Evolutionary conservation across 768 basidiomycete species (phyloP), one percentile per base, ranked within the genome.

Genomic region (Psilocybe subaeruginosa): DNA sequence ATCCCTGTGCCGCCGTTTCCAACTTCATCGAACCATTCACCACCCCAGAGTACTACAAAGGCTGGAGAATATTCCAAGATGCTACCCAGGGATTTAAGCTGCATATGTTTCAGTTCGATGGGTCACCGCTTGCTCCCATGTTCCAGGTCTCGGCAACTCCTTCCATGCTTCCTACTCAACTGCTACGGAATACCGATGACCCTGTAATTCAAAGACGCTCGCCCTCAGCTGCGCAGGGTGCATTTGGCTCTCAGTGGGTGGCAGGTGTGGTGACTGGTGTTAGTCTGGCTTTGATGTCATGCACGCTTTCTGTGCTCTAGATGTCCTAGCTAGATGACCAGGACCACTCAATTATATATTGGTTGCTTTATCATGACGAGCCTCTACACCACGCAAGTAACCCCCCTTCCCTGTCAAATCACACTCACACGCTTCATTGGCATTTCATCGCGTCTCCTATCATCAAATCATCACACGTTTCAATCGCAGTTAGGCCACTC

Each of bases 21-120:
- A 93, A 95, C 72, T 90, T 96, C 71, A 85, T 98, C 68, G 88
- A 95, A 69, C 72, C 78, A 49, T 98, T 95, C 83, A 91, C 93
- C 76, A 71, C 82, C 63, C 90, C 87, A 11, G 92, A 93, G 70
- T 72, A 85, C 53, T 89, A 86, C 73, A 31, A 63, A 39, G 60
- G 63, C 6, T 97, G 92, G 92, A 80, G 78, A 43, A 93, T 97
- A 69, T 88, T 85, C 77, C 71, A 78, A 62, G 95, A 97, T 65
- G 69, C 83, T 0, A 74, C 66, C 3, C 71, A 76, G 9, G 90
- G 88, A 7, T 84, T 79, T 71, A 89, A 90, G 64, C 82, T 98
- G 3, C 90, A 91, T 67, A 64, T 98, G 57, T 92, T 89, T 79
- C 76, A 85, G 65, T 93, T 81, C 59, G 92, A 97, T 68, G 95